Evolutionary conservation across 2,329 filamentous ascomycete species (phyloP).

Genomic region (Aspergillus pseudotamarii): DNA sequence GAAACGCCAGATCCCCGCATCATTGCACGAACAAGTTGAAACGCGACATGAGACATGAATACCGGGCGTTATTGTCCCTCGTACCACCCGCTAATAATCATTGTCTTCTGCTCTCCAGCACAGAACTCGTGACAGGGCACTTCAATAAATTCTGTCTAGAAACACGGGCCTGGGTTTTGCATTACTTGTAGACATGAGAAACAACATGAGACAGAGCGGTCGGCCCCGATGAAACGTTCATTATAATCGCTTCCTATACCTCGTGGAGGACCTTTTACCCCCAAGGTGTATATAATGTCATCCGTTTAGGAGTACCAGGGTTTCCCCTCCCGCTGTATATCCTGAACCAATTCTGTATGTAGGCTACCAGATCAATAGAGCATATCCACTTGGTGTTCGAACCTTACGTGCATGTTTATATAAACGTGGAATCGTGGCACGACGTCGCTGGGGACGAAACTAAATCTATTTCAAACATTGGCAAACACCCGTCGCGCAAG

Average conservation of each 20-base stretch:
- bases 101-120: neutral
- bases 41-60: conserved; percentile 4
- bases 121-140: neutral
- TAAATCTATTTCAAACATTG: conserved; percentile 27
- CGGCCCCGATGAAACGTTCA: neutral
- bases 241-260: neutral
- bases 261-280: neutral
- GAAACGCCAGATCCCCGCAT: neutral
- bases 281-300: conserved; percentile 2
- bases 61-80: neutral
- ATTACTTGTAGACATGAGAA: neutral
- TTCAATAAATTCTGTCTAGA: neutral
- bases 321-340: neutral
- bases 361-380: neutral
- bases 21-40: neutral
- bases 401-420: neutral
- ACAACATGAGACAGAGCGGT: neutral
- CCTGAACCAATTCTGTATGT: neutral
- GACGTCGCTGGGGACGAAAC: too few species aligned
- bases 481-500: conserved; percentile 46
- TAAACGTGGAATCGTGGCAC: neutral
- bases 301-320: neutral
- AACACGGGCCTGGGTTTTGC: neutral
- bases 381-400: neutral
- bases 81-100: neutral